Evolutionary conservation across 2,329 filamentous ascomycete species (phyloP), one percentile per base, ranked within the genome.

Genomic region (Pseudogymnoascus sp.): DNA sequence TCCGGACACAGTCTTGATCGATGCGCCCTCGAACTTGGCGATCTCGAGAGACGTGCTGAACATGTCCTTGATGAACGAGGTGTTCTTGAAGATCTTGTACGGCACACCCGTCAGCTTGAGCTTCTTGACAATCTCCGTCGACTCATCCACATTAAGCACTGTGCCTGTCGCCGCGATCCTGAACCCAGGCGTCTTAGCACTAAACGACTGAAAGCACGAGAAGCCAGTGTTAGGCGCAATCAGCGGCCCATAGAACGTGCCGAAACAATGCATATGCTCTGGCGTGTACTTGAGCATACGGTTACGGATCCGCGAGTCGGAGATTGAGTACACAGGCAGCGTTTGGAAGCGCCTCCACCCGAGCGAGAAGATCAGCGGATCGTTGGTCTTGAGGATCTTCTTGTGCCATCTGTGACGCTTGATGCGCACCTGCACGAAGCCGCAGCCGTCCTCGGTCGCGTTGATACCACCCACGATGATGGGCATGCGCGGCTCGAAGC

Each of bases 31-130:
- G 72, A 99, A 99, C 74, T 97, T 99, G 71, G 95, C 93, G 67
- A 99, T 95, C 74, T 99, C 95, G 43, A 99, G 86, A 0, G 91
- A 83, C 0, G 89, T 88, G 73, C 86, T 92, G 82, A 99, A 99
- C 95, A 99, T 99, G 78, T 96, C 91, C 76, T 95, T 96, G 78
- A 99, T 92, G 74, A 99, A 99, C 40, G 95, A 93, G 0, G 95
- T 99, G 79, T 99, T 99, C 78, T 96, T 96, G 85, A 96, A 97
- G 76, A 97, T 96, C 79, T 97, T 97, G 83, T 95, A 96, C 1
- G 95, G 93, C 58, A 86, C 83, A 64, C 95, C 95, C 0, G 92
- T 97, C 59, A 99, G 84, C 77, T 99, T 99, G 72, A 99, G 87
- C 81, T 99, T 99, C 84, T 99, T 99, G 75, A 99, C 95, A 67